A percentile compares a stretch with the other conserved stretches of the same genome.
Evolutionary conservation across 495 filamentous ascomycete genomes (phyloP).

Genomic region (Xylaria palmicola): DNA sequence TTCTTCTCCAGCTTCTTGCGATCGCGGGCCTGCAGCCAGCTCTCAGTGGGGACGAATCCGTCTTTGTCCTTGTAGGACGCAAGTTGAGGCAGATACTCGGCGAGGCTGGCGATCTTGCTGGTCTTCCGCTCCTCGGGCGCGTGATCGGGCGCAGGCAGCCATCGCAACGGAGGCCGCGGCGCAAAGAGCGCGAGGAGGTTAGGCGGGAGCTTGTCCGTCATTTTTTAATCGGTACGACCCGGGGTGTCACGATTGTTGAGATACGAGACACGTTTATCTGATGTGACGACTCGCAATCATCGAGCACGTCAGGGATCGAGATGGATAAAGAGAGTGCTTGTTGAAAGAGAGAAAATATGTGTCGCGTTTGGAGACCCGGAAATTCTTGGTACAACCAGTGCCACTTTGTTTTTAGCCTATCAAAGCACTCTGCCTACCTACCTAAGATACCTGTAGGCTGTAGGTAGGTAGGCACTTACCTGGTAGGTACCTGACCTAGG

Average conservation of each 20-base stretch:
- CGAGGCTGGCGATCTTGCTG: slow-evolving; percentile 67
- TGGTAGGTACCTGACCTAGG: too few relatives aligned
- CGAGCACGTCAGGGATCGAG: neutral
- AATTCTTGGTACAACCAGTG: neutral
- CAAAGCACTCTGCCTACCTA: too few relatives aligned
- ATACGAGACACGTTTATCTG: neutral
- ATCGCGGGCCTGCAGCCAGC: slow-evolving; percentile 84
- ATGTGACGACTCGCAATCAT: slow-evolving; percentile 6
- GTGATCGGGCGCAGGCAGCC: slow-evolving; percentile 78
- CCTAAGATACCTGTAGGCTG: too few relatives aligned
- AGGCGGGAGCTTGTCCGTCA: slow-evolving; percentile 95
- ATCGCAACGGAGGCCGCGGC: slow-evolving; percentile 87
- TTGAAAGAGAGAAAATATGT: slow-evolving; percentile 23
- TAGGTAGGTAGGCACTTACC: too few relatives aligned
- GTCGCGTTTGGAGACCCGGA: slow-evolving; percentile 24
- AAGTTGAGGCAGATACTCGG: slow-evolving; percentile 68
- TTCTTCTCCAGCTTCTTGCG: slow-evolving; percentile 77
- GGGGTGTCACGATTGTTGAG: neutral
- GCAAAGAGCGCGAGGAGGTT: slow-evolving; percentile 92
- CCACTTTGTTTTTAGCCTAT: neutral
- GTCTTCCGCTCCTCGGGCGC: slow-evolving; percentile 80
- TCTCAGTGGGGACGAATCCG: slow-evolving; percentile 82
- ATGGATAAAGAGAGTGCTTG: slow-evolving; percentile 15
- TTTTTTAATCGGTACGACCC: slow-evolving; percentile 38
- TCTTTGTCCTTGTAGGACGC: slow-evolving; percentile 67